Percentiles rank a stretch among this genome's conserved stretches.
phyloP scores from a whole-genome alignment of 306 rosid species.

The Dicorynia guianensis region DNA sequence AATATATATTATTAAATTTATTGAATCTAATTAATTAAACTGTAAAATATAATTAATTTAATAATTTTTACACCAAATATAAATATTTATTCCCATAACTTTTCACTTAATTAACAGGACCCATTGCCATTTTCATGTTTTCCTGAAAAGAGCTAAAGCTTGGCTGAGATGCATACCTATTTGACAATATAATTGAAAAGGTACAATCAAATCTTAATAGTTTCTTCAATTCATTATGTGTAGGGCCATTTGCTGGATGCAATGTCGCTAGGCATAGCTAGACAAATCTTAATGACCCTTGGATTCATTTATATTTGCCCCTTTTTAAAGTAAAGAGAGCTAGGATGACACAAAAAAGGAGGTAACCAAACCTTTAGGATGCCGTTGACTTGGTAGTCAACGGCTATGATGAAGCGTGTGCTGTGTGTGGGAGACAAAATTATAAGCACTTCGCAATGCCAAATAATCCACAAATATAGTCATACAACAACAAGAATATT shows the following conservation, averaged over 20 bases:
- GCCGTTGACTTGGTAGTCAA: conserved; percentile 62
- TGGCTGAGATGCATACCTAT: conserved; percentile 16
- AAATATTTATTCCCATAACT: too few species aligned
- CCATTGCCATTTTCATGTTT: conserved; percentile 39
- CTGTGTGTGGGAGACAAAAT: conserved; percentile 60
- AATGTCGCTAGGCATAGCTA: conserved; percentile 18
- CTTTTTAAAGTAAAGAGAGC: too few species aligned
- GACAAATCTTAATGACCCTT: too few species aligned
- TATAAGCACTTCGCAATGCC: conserved; percentile 2
- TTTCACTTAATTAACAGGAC: conserved; percentile 27
- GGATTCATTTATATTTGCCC: too few species aligned
- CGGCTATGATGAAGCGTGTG: conserved; percentile 71
- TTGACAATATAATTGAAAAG: conserved; percentile 38
- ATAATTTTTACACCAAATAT: too few species aligned
- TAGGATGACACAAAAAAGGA: too few species aligned
- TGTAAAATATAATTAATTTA: too few species aligned
- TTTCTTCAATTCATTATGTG: conserved; percentile 34
- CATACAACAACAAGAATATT: too few species aligned
- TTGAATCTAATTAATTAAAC: too few species aligned
- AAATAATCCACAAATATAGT: too few species aligned
- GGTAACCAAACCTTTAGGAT: not conserved
- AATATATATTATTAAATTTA: too few species aligned
- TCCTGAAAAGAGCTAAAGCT: not conserved
- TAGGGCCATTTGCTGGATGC: conserved; percentile 32
- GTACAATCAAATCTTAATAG: conserved; percentile 10